Conservation (phyloP, 495 filamentous ascomycete genomes). For the Oidiodendron maius region DNA sequence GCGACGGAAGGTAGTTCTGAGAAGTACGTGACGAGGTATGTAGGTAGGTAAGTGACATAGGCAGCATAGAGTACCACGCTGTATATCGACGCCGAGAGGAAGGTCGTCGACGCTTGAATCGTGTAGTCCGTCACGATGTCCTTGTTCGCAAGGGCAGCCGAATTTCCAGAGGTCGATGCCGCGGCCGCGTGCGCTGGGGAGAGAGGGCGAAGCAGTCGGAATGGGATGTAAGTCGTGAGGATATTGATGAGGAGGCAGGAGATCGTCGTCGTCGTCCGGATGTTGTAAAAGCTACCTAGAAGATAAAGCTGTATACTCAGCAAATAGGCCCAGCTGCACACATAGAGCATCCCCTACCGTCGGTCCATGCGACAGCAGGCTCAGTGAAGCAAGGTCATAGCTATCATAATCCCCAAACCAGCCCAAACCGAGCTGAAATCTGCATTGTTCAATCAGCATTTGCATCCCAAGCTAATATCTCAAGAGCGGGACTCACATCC, state of each 20-base stretch:
- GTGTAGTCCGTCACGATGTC: constrained; percentile 60
- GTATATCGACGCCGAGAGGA: constrained; percentile 64
- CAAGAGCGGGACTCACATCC: constrained; percentile 35
- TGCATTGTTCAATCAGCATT: constrained; percentile 20
- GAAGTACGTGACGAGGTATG: constrained; percentile 64
- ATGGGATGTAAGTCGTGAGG: constrained; percentile 61
- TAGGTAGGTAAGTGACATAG: constrained; percentile 59
- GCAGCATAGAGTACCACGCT: constrained; percentile 57
- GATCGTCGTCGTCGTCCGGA: constrained; percentile 49
- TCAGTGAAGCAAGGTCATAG: constrained; percentile 63
- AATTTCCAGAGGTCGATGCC: constrained; percentile 35
- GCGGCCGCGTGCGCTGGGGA: constrained; percentile 57
- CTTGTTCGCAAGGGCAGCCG: constrained; percentile 49
- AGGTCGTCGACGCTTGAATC: constrained; percentile 55
- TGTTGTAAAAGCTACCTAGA: constrained; percentile 64
- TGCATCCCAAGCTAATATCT: neutral
- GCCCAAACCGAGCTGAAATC: constrained; percentile 59
- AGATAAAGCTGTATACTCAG: constrained; percentile 34
- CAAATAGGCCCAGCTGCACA: neutral
- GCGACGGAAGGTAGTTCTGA: constrained; percentile 57
- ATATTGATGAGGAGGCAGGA: constrained; percentile 57
- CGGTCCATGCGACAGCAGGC: constrained; percentile 65
- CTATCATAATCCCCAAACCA: constrained; percentile 70
- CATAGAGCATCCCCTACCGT: constrained; percentile 35
- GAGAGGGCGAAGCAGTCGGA: constrained; percentile 60